These are phyloP conservation scores for Lodderomyces orthopsilosis DNA, from an alignment of 1,139 yeast genomes.

Conservation along the genomic window DNA sequence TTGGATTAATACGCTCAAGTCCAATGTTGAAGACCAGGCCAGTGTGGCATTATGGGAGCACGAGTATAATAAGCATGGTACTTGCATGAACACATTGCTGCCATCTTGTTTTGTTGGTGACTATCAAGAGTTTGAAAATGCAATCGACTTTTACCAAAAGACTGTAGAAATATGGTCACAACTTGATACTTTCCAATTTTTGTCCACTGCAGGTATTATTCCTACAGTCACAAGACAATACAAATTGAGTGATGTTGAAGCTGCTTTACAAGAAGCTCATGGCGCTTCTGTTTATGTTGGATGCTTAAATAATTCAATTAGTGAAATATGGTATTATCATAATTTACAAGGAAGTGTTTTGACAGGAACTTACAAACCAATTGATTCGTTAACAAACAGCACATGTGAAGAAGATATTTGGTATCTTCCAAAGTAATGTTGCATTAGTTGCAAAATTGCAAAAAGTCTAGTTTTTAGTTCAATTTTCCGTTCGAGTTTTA, in stretches of 20 bases:
- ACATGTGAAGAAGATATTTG: conserved; percentile 31
- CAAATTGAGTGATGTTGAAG: conserved; percentile 27
- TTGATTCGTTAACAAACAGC: conserved; percentile 23
- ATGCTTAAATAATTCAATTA: conserved; percentile 32
- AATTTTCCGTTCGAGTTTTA: too few relatives aligned
- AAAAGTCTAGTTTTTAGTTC: too few relatives aligned
- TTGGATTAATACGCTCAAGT: conserved; percentile 37
- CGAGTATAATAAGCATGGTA: conserved; percentile 45
- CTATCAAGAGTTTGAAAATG: conserved; percentile 31
- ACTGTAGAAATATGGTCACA: conserved; percentile 34
- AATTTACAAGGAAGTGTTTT: conserved; percentile 35
- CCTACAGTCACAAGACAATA: conserved; percentile 32
- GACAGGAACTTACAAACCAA: conserved; percentile 33
- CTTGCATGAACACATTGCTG: conserved; percentile 42
- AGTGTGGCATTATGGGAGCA: conserved; percentile 37
- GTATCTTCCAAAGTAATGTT: conserved; percentile 29
- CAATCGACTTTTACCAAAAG: conserved; percentile 33
- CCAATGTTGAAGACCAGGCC: conserved; percentile 30
- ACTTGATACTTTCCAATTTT: conserved; percentile 35
- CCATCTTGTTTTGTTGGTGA: conserved; percentile 33
- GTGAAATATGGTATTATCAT: conserved; percentile 41
- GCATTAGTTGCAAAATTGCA: too few relatives aligned
- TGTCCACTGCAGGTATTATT: conserved; percentile 31
- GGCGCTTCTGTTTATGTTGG: conserved; percentile 36
- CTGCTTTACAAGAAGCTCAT: conserved; percentile 30